Evolutionary conservation across 805 yeast species (phyloP).

Genomic region (Kodamaea hsintzibuensis): DNA sequence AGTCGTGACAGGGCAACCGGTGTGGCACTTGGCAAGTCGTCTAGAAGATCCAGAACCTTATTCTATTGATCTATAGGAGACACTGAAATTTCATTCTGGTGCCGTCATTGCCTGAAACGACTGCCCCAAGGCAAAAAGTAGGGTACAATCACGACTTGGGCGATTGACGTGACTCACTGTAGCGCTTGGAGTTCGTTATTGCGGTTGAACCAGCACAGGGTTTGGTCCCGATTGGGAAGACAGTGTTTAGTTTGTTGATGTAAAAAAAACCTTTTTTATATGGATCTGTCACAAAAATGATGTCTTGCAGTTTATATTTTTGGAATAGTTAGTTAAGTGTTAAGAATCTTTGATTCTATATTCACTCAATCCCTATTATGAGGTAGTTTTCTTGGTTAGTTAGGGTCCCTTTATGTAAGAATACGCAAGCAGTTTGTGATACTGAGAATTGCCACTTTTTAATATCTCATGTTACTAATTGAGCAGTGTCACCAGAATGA

Average conservation of each 20-base stretch:
- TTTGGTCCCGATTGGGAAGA: background rate
- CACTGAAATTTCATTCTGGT: background rate
- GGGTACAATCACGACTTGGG: background rate
- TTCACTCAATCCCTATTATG: too few relatives aligned
- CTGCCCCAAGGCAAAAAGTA: background rate
- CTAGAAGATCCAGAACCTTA: background rate
- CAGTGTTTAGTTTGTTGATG: too few relatives aligned
- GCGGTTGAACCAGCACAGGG: background rate
- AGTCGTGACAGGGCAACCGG: background rate
- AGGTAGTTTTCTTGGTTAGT: too few relatives aligned
- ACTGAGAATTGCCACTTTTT: too few relatives aligned
- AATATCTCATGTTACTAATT: too few relatives aligned
- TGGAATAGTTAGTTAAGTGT: too few relatives aligned
- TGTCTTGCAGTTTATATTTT: too few relatives aligned
- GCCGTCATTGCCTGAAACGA: background rate
- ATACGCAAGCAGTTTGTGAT: too few relatives aligned
- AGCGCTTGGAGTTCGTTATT: background rate
- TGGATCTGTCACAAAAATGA: too few relatives aligned
- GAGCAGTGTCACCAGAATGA: background rate
- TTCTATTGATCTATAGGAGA: background rate
- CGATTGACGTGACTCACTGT: background rate
- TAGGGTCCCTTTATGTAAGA: too few relatives aligned
- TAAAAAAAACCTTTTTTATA: too few relatives aligned
- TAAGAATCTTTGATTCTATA: too few relatives aligned
- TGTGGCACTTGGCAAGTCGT: background rate